Conservation (phyloP, 2,329 filamentous ascomycete genomes). For the Ilyonectria sp. region DNA sequence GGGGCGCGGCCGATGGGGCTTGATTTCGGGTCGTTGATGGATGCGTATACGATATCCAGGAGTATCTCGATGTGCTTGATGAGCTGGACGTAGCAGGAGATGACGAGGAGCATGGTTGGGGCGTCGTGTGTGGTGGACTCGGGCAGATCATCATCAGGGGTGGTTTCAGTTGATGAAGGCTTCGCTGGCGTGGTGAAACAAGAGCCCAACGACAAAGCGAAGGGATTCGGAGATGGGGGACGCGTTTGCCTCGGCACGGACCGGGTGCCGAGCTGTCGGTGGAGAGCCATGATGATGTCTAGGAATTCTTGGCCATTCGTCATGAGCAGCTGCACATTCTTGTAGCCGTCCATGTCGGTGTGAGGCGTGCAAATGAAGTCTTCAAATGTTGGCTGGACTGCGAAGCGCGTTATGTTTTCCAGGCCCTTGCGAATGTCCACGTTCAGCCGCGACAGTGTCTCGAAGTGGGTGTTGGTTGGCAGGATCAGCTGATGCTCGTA, state of each 20-base stretch:
- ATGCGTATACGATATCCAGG: slow-evolving; percentile 39
- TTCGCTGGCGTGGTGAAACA: slow-evolving; percentile 16
- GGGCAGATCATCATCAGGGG: slow-evolving; percentile 4
- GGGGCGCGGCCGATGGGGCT: slow-evolving; percentile 36
- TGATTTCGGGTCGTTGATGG: slow-evolving; percentile 29
- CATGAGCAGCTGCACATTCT: slow-evolving; percentile 41
- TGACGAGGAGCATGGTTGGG: slow-evolving; percentile 47
- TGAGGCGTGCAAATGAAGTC: slow-evolving; percentile 36
- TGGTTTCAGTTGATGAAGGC: slow-evolving; percentile 11
- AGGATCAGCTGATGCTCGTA: slow-evolving; percentile 26
- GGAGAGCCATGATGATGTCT: slow-evolving; percentile 42
- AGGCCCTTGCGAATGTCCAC: slow-evolving; percentile 40
- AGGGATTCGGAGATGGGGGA: slow-evolving; percentile 22
- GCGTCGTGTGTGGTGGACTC: slow-evolving; percentile 40
- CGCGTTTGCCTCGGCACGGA: slow-evolving; percentile 20
- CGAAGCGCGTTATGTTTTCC: slow-evolving; percentile 27
- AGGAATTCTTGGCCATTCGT: slow-evolving; percentile 47
- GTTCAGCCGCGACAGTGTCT: slow-evolving; percentile 43
- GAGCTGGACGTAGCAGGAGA: slow-evolving; percentile 51
- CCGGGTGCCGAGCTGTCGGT: slow-evolving; percentile 41
- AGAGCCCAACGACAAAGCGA: slow-evolving; percentile 22
- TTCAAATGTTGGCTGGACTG: slow-evolving; percentile 18
- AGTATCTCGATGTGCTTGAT: slow-evolving; percentile 46
- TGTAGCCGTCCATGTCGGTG: slow-evolving; percentile 35
- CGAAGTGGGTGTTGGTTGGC: slow-evolving; percentile 35